Evolutionary conservation across 345 rosid species (phyloP).

Genomic region (Arabidopsis suecica): DNA sequence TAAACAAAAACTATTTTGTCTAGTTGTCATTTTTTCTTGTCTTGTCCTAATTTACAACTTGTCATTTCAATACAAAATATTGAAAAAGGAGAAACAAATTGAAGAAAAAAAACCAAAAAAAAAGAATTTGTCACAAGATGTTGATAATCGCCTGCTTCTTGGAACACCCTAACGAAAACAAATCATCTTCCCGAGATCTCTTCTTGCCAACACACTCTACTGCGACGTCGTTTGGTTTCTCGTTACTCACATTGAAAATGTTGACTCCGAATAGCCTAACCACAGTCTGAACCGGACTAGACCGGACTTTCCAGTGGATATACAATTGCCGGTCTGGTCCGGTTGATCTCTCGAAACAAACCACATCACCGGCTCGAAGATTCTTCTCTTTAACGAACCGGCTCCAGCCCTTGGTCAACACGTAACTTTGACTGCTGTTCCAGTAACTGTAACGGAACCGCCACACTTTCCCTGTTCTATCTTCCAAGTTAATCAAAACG

Average conservation of each 20-base stretch:
- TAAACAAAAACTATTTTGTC: conserved; percentile 34
- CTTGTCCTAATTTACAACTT: conserved; percentile 45
- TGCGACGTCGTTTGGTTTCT: conserved; percentile 56
- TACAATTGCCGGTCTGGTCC: conserved; percentile 72
- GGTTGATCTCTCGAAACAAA: conserved; percentile 79
- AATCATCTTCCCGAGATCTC: conserved; percentile 61
- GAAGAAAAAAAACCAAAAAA: not conserved
- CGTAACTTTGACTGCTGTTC: conserved; percentile 98
- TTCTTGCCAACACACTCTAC: conserved; percentile 54
- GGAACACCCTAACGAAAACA: conserved; percentile 58
- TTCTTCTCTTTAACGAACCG: conserved; percentile 89
- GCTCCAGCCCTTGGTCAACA: conserved; percentile 96
- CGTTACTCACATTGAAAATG: conserved; percentile 58
- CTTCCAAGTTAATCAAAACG: conserved; percentile 73
- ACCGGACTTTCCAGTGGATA: conserved; percentile 61
- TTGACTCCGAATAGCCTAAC: conserved; percentile 56
- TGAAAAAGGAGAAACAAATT: not conserved
- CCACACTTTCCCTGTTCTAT: conserved; percentile 82
- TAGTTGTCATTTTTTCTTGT: conserved; percentile 28
- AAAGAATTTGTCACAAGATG: conserved; percentile 61
- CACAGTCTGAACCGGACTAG: conserved; percentile 42
- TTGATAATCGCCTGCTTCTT: conserved; percentile 76
- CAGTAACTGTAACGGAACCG: conserved; percentile 94
- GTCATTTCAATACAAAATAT: not conserved
- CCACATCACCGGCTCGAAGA: conserved; percentile 80